Evolutionary conservation across 2,329 filamentous ascomycete species (phyloP), one percentile per base, ranked within the genome.

Genomic region (Parafenestella ontariensis): DNA sequence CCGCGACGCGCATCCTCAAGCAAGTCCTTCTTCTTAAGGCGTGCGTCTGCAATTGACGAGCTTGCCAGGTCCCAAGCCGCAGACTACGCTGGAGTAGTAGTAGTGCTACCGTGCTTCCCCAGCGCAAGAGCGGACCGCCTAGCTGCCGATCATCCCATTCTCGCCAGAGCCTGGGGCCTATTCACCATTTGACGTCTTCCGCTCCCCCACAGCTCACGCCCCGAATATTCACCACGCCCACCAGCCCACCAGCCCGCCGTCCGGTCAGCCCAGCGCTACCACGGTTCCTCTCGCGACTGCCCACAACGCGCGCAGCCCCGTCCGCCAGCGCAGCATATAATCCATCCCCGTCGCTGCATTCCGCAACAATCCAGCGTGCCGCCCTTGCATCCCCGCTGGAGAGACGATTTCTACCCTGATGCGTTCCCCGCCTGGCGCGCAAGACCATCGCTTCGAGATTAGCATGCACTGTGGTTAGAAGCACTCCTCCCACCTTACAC

Each of bases 351-450:
- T 21, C 41, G 31, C 50, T 37, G 29, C 39, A 41, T 47, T 54
- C 56, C 34, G 18, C 44, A 24, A 29, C 15, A 28, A 46, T 39
- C 37, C 50, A 54, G 20, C 52, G 46, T 13, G 45, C 54, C 52
- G 67, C 70, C 72, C 70, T 73, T 73, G 71, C 71, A 57, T 68
- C 63, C 64, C 62, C 61, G 63, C 68, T 66, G 60, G 57, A 59
- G 46, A 51, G 49, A 61, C 51, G 50, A 56, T 56, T 44, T 61
- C 57, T 57, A 69, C 66, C 67, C 72, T 72, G 71, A 76, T 77
- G 74, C 73, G 67, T 71, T 68, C 72, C 68, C 70, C 67, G 72
- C 66, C 70, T 64, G 65, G 67, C 69, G 72, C 72, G 70, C 73
- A 67, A 68, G 62, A 67, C 58, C 66, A 68, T 70, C 70, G 62